A percentile compares a stretch with the other conserved stretches of the same genome.
These are phyloP conservation scores for Myochromella boudieri DNA, from an alignment of 768 basidiomycete species.

Conservation along the genomic window DNA sequence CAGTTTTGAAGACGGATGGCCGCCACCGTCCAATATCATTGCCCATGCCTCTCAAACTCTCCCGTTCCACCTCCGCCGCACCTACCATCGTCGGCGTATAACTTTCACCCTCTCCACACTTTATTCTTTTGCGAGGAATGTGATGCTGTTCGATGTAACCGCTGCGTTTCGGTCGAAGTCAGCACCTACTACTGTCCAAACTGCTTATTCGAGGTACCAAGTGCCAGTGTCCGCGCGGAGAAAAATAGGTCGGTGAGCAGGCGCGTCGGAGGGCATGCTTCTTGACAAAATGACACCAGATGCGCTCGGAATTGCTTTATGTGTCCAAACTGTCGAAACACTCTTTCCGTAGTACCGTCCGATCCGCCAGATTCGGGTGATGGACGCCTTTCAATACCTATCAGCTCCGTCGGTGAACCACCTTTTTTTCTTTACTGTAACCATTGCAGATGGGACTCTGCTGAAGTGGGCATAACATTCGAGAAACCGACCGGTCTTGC, in stretches of 20 bases:
- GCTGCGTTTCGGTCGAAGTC: slow-evolving; percentile 91
- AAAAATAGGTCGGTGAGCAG: slow-evolving; percentile 74
- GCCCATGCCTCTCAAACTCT: slow-evolving; percentile 64
- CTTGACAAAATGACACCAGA: slow-evolving; percentile 41
- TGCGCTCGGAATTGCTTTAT: slow-evolving; percentile 98
- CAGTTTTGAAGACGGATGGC: no score
- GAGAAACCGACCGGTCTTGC: slow-evolving; percentile 97
- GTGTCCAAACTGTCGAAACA: slow-evolving; percentile 91
- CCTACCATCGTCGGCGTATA: slow-evolving; percentile 73
- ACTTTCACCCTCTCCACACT: slow-evolving; percentile 79
- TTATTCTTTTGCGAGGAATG: slow-evolving; percentile 99
- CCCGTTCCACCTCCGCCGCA: slow-evolving; percentile 72
- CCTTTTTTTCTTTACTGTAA: slow-evolving; percentile 93
- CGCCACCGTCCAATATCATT: slow-evolving; percentile 56
- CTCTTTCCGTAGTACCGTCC: slow-evolving; percentile 87
- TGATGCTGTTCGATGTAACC: slow-evolving; percentile 90
- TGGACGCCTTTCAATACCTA: slow-evolving; percentile 48
- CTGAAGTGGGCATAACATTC: slow-evolving; percentile 87
- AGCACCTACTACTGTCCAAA: slow-evolving; percentile 98
- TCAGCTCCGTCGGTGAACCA: slow-evolving; percentile 71
- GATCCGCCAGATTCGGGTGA: slow-evolving; percentile 72
- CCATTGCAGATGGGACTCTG: slow-evolving; percentile 94
- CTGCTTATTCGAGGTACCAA: slow-evolving; percentile 97
- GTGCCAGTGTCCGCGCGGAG: slow-evolving; percentile 96
- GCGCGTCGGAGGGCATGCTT: slow-evolving; percentile 1